These are phyloP conservation scores for Hypoxylon fuscum DNA, from an alignment of 495 filamentous ascomycete species.

Conservation along the genomic window DNA sequence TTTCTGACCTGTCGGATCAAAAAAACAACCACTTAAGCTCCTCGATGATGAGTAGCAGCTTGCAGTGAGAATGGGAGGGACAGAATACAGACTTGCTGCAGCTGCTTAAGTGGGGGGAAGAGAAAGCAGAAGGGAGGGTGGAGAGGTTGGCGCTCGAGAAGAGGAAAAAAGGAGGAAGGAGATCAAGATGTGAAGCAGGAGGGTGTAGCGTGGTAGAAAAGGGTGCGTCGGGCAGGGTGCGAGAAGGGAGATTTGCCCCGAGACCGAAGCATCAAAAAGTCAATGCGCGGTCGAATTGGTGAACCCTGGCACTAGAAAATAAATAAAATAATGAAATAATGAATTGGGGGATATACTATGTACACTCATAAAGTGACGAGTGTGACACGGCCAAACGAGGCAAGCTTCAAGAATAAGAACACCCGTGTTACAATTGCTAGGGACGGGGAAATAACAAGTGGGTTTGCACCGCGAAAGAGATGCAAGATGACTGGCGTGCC, in stretches of 20 bases:
- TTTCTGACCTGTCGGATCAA: conserved; percentile 25
- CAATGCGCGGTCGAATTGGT: conserved; percentile 25
- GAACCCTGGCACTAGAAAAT: no score
- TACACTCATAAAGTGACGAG: conserved; percentile 18
- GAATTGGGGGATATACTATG: conserved; percentile 10
- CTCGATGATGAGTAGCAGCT: conserved; percentile 23
- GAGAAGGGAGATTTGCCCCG: conserved; percentile 45
- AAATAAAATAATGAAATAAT: conserved; percentile 16
- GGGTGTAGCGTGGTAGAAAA: conserved; percentile 34
- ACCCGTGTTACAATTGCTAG: conserved; percentile 31
- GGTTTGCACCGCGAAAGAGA: conserved; percentile 21
- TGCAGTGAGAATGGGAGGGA: conserved; percentile 26
- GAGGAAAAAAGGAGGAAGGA: conserved; percentile 42
- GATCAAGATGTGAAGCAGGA: conserved; percentile 31
- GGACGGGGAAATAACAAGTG: conserved; percentile 43
- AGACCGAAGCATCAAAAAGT: conserved; percentile 39
- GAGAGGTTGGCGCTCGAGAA: conserved; percentile 31
- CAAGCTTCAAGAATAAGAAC: conserved; percentile 23
- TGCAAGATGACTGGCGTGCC: conserved; percentile 24
- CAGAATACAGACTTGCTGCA: conserved; percentile 46
- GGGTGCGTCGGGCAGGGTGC: conserved; percentile 28
- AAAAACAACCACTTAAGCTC: conserved; percentile 18
- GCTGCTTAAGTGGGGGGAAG: conserved; percentile 32
- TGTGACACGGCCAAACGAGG: conserved; percentile 39
- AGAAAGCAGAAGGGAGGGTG: conserved; percentile 32